phyloP scores from a whole-genome alignment of 768 basidiomycete genomes.

The Scleroderma citrinum region DNA sequence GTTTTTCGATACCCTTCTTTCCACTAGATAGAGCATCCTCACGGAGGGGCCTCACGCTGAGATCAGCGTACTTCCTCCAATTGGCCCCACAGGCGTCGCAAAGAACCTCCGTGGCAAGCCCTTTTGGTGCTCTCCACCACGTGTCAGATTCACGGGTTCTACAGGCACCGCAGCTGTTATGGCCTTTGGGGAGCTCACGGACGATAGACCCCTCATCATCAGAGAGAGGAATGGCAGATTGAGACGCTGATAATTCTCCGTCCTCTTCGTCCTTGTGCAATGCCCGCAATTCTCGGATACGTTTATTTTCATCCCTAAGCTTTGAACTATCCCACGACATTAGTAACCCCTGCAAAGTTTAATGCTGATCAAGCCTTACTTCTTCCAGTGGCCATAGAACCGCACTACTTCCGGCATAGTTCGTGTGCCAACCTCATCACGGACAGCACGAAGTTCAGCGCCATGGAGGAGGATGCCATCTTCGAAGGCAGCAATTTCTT shows the following conservation, averaged over 20 bases:
- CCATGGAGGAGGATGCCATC: slow-evolving; percentile 67
- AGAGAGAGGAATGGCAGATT: slow-evolving; percentile 27
- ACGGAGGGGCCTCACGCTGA: slow-evolving; percentile 67
- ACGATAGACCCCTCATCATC: slow-evolving; percentile 81
- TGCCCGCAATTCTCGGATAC: slow-evolving; percentile 36
- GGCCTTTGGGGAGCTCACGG: slow-evolving; percentile 46
- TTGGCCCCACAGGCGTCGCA: slow-evolving; percentile 84
- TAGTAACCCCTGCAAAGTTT: slow-evolving; percentile 5
- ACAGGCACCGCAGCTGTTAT: slow-evolving; percentile 74
- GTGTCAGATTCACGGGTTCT: slow-evolving; percentile 67
- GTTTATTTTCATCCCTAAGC: slow-evolving; percentile 62
- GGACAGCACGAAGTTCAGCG: slow-evolving; percentile 72
- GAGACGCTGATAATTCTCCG: slow-evolving; percentile 23
- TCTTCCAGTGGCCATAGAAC: slow-evolving; percentile 85
- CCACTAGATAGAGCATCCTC: slow-evolving; percentile 53
- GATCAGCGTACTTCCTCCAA: slow-evolving; percentile 91
- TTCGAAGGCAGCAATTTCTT: slow-evolving; percentile 71
- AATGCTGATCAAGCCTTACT: slow-evolving; percentile 35
- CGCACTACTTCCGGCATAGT: slow-evolving; percentile 74
- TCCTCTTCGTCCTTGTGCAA: slow-evolving; percentile 23
- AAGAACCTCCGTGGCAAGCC: slow-evolving; percentile 67
- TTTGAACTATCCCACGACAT: slow-evolving; percentile 40
- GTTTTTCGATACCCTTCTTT: slow-evolving; percentile 43
- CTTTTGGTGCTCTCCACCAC: slow-evolving; percentile 95
- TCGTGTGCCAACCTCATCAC: slow-evolving; percentile 66